These are phyloP conservation scores for Citrus maxima DNA, from an alignment of 345 rosid species.

Conservation along the genomic window DNA sequence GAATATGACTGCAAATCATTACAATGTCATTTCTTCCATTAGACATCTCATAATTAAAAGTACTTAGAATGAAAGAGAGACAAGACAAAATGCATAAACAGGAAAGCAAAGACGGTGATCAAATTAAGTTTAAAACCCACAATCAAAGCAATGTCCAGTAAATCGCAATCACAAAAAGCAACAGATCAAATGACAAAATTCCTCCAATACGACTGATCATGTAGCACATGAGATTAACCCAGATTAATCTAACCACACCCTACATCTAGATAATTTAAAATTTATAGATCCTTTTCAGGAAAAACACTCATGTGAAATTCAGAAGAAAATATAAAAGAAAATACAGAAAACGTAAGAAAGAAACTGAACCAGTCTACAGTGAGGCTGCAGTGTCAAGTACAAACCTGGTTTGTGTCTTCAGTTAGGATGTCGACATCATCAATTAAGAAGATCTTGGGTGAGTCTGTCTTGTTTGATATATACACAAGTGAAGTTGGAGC, in stretches of 20 bases:
- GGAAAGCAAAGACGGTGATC: neutral
- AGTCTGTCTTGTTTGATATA: constrained; percentile 59
- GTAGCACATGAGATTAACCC: neutral
- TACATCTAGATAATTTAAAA: neutral
- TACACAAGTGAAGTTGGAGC: constrained; percentile 86
- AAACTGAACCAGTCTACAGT: neutral
- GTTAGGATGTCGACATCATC: constrained; percentile 64
- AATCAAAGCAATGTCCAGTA: neutral
- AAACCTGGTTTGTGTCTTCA: constrained; percentile 91
- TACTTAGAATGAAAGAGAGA: neutral
- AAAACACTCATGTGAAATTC: neutral
- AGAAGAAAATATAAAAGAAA: neutral
- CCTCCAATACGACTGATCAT: neutral
- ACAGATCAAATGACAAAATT: neutral
- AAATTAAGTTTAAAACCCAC: neutral
- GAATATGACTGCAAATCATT: constrained; percentile 63
- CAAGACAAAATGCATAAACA: neutral
- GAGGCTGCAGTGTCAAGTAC: neutral
- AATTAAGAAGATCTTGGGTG: constrained; percentile 79
- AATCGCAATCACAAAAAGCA: neutral
- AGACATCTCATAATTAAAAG: neutral
- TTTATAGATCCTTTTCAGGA: neutral
- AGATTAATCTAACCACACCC: neutral
- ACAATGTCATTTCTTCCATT: constrained; percentile 3
- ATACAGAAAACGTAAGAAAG: neutral